Conservation (phyloP, 345 rosid species). For the Pistacia atlantica region DNA sequence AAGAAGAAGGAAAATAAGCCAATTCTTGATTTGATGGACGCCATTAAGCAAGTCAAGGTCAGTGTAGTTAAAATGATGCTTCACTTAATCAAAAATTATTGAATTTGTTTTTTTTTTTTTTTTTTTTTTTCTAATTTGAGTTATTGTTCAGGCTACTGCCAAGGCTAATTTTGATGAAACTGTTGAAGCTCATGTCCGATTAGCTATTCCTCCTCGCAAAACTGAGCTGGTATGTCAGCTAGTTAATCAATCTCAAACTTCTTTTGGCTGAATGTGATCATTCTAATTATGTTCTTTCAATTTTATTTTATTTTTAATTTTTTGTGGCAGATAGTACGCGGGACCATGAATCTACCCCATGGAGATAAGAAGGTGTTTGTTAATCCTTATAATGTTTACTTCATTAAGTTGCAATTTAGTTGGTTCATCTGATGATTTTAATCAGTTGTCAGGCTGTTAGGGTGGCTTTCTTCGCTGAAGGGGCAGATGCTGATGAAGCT, state of each 20-base stretch:
- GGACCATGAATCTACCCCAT: slow-evolving; percentile 82
- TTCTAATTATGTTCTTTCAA: background rate
- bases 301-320: background rate
- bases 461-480: slow-evolving; percentile 92
- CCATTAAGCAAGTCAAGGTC: slow-evolving; percentile 88
- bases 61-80: background rate
- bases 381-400: slow-evolving; percentile 11
- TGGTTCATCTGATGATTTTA: background rate
- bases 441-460: slow-evolving; percentile 69
- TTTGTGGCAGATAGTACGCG: slow-evolving; percentile 82
- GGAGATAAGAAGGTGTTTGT: slow-evolving; percentile 76
- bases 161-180: slow-evolving; percentile 80
- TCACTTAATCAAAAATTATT: background rate
- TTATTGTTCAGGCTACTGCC: slow-evolving; percentile 64
- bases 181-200: slow-evolving; percentile 83
- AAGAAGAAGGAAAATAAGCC: slow-evolving; percentile 58
- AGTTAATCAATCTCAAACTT: background rate
- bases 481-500: slow-evolving; percentile 95
- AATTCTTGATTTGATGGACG: slow-evolving; percentile 78
- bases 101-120: background rate
- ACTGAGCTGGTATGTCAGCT: slow-evolving; percentile 69
- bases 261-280: background rate
- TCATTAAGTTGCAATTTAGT: background rate
- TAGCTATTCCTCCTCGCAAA: slow-evolving; percentile 74
- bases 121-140: slow-evolving; percentile 1